Conservation (phyloP, 306 rosid genomes). For the Urtica urens region DNA sequence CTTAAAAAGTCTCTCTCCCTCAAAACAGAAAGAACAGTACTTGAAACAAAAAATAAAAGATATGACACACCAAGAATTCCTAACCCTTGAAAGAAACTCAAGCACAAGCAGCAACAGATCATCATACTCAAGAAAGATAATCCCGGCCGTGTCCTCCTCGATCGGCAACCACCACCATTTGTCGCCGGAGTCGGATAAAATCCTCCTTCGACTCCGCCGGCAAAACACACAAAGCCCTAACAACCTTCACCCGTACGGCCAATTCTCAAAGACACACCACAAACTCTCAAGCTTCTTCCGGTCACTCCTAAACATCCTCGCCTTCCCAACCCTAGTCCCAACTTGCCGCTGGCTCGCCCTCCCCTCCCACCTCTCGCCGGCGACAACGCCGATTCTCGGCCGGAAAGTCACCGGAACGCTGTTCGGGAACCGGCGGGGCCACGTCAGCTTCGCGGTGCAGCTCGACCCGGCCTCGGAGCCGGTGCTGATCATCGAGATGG, state of each 20-base stretch:
- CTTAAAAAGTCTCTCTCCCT: not conserved
- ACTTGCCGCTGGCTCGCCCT: conserved; percentile 65
- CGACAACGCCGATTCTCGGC: conserved; percentile 37
- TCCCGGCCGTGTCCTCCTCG: conserved; percentile 17
- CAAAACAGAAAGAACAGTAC: not conserved
- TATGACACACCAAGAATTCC: conserved; percentile 44
- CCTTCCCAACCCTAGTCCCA: conserved; percentile 40
- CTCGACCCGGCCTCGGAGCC: conserved; percentile 67
- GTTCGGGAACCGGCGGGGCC: conserved; percentile 81
- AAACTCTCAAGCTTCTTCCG: conserved; percentile 45
- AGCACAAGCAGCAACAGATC: conserved; percentile 22
- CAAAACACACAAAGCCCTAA: conserved; percentile 22
- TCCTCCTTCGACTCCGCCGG: conserved; percentile 25
- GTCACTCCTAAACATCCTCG: conserved; percentile 49
- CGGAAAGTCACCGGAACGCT: conserved; percentile 85
- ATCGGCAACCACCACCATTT: not conserved
- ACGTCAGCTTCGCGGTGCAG: conserved; percentile 77
- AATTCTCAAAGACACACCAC: conserved; percentile 14
- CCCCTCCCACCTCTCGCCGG: conserved; percentile 38
- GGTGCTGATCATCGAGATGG: conserved; percentile 53
- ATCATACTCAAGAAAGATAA: conserved; percentile 33
- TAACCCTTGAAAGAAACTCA: conserved; percentile 37
- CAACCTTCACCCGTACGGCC: not conserved
- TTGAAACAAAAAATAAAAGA: not conserved
- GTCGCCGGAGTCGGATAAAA: conserved; percentile 28